Conservation (phyloP, 345 rosid species). For the Fremontodendron californicum region DNA sequence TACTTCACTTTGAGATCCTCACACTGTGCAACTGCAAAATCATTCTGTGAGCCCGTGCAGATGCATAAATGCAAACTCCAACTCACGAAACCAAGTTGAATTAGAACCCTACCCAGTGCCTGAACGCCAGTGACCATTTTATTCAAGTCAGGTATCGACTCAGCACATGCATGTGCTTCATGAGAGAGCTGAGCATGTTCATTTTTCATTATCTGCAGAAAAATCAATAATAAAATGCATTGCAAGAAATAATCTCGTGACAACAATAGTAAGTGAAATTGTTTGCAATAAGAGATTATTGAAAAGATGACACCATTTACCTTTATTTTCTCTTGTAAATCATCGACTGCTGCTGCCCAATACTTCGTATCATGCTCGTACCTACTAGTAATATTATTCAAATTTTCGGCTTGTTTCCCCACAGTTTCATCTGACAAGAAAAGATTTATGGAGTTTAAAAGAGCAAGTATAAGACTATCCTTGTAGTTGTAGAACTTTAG, state of each 20-base stretch:
- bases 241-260: neutral
- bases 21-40: conserved; percentile 70
- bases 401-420: conserved; percentile 56
- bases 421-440: conserved; percentile 58
- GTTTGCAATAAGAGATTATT: conserved; percentile 2
- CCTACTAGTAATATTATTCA: conserved; percentile 48
- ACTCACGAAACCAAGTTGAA: neutral
- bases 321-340: conserved; percentile 62
- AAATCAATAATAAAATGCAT: conserved; percentile 11
- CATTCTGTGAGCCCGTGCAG: conserved; percentile 19
- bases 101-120: conserved; percentile 60
- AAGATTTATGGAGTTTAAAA: neutral
- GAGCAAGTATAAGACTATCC: neutral
- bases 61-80: conserved; percentile 12
- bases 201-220: conserved; percentile 63
- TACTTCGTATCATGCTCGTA: conserved; percentile 55
- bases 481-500: neutral
- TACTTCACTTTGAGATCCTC: conserved; percentile 86
- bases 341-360: conserved; percentile 50
- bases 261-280: neutral
- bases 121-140: conserved; percentile 87
- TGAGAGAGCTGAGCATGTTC: conserved; percentile 72
- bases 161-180: conserved; percentile 80
- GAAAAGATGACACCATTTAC: conserved; percentile 29
- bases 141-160: conserved; percentile 71